Evolutionary conservation across 257 asterid species (phyloP).

Genomic region (Agastache rugosa): DNA sequence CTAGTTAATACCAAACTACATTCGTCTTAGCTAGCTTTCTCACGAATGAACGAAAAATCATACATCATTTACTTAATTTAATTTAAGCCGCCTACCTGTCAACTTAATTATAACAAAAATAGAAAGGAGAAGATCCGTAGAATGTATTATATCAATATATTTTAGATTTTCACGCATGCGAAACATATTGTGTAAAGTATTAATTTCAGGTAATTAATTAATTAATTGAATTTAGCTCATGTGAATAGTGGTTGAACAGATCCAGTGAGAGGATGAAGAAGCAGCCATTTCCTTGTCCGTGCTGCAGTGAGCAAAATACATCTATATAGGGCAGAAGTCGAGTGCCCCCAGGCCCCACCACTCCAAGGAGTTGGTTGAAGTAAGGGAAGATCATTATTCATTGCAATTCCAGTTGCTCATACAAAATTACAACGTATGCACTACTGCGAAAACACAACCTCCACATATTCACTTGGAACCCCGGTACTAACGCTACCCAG

Average conservation of each 20-base stretch:
- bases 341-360: conserved; percentile 79
- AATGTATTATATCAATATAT: too few relatives aligned
- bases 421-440: conserved; percentile 58
- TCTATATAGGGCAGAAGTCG: conserved; percentile 79
- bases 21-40: not conserved
- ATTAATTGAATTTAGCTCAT: conserved; percentile 50
- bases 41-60: not conserved
- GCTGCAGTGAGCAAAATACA: conserved; percentile 63
- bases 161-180: too few relatives aligned
- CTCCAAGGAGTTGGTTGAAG: conserved; percentile 75
- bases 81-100: not conserved
- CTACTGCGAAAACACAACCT: conserved; percentile 63
- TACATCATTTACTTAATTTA: conserved; percentile 4
- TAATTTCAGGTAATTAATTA: not conserved
- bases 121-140: too few relatives aligned
- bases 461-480: conserved; percentile 46
- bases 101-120: not conserved
- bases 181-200: too few relatives aligned
- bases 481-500: conserved; percentile 49
- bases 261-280: conserved; percentile 57
- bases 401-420: conserved; percentile 57
- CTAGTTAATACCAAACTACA: not conserved
- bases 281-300: conserved; percentile 56
- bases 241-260: conserved; percentile 59
- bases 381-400: conserved; percentile 74